Evolutionary conservation across 768 basidiomycete species (phyloP).

Genomic region (Rossbeevera mucosa): DNA sequence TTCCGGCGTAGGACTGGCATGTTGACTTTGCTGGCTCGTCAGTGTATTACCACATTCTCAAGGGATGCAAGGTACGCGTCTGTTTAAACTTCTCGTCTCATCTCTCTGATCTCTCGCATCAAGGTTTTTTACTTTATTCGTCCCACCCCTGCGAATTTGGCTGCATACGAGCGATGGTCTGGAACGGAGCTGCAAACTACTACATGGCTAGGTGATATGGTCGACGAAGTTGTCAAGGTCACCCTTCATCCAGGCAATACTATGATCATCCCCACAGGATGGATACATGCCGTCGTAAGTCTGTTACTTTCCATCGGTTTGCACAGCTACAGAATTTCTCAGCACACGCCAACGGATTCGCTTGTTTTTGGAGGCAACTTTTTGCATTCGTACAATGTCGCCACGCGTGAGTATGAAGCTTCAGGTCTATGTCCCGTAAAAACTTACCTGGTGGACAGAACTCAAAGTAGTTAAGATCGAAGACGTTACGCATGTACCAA

Average conservation of each 20-base stretch:
- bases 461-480: constrained; percentile 88
- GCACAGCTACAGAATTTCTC: constrained; percentile 7
- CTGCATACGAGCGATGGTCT: constrained; percentile 91
- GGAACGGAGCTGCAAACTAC: constrained; percentile 85
- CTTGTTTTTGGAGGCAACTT: constrained; percentile 98
- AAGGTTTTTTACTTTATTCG: constrained; percentile 94
- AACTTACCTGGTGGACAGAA: constrained; percentile 46
- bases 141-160: constrained; percentile 80
- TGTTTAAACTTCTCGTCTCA: not conserved
- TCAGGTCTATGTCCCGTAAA: not conserved
- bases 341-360: constrained; percentile 90
- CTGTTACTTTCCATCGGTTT: not conserved
- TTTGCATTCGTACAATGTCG: constrained; percentile 86
- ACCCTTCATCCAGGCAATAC: constrained; percentile 74
- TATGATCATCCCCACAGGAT: constrained; percentile 93
- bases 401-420: constrained; percentile 58
- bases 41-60: constrained; percentile 94
- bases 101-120: not conserved
- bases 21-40: constrained; percentile 96
- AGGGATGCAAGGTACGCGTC: constrained; percentile 67
- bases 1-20: constrained; percentile 80
- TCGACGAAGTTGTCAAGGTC: constrained; percentile 86
- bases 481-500: constrained; percentile 86
- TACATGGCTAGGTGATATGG: constrained; percentile 90
- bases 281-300: constrained; percentile 95